Conservation (phyloP, 495 filamentous ascomycete species). For the Trypethelium eluteriae region DNA sequence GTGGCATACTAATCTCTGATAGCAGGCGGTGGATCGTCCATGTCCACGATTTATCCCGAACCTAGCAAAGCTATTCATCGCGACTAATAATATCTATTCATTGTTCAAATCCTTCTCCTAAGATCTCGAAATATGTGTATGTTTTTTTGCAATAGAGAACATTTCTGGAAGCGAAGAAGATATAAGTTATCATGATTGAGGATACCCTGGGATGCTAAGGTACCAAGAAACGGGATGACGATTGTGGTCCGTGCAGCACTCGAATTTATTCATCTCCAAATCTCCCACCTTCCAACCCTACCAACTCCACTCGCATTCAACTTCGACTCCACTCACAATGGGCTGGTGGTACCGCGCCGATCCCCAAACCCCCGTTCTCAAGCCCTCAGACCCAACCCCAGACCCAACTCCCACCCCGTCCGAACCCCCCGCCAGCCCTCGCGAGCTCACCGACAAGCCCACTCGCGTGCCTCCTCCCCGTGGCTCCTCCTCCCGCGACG, state of each 20-base stretch:
- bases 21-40: background rate
- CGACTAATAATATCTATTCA: background rate
- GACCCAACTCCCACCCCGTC: constrained; percentile 13
- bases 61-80: background rate
- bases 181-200: background rate
- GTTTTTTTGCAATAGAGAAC: background rate
- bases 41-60: background rate
- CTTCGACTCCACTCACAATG: background rate
- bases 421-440: constrained; percentile 11
- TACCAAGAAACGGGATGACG: background rate
- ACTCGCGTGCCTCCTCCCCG: constrained; percentile 30
- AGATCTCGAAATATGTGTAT: background rate
- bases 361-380: constrained; percentile 13
- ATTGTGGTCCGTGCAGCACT: background rate
- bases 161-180: background rate
- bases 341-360: constrained; percentile 12
- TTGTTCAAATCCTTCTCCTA: background rate
- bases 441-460: constrained; percentile 12
- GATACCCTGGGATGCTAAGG: background rate
- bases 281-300: background rate
- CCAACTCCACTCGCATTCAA: background rate
- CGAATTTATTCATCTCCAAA: background rate
- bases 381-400: constrained; percentile 13
- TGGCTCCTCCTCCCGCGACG: constrained; percentile 47
- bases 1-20: background rate